These are phyloP conservation scores for Pholiota microspora DNA, from an alignment of 768 basidiomycete species.

Conservation along the genomic window DNA sequence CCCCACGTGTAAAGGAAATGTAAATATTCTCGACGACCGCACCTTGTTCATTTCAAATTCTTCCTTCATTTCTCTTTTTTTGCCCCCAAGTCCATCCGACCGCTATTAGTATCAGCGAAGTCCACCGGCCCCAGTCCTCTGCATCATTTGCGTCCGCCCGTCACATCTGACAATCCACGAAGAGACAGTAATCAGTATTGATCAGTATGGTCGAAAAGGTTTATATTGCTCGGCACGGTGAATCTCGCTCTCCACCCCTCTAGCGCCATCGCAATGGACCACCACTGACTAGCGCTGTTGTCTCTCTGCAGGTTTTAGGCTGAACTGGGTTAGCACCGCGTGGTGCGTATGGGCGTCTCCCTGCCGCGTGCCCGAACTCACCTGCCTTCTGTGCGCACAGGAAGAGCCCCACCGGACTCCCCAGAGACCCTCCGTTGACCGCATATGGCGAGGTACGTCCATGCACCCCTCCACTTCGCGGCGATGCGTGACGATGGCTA, in stretches of 20 bases:
- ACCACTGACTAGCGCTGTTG: neutral
- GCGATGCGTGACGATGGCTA: slow-evolving; percentile 1
- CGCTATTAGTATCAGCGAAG: slow-evolving; percentile 17
- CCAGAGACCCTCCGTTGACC: slow-evolving; percentile 73
- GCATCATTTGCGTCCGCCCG: neutral
- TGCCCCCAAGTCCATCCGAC: slow-evolving; percentile 6
- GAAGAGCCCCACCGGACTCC: slow-evolving; percentile 63
- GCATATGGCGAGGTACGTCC: slow-evolving; percentile 60
- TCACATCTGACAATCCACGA: neutral
- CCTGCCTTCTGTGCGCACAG: slow-evolving; percentile 29
- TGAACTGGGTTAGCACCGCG: slow-evolving; percentile 66
- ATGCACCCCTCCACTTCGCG: neutral
- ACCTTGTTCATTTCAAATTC: slow-evolving; percentile 8
- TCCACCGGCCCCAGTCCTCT: neutral
- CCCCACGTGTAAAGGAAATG: slow-evolving; percentile 20
- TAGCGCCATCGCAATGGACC: neutral
- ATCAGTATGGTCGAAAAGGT: slow-evolving; percentile 54
- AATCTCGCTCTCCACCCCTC: slow-evolving; percentile 5
- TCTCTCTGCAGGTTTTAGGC: slow-evolving; percentile 56
- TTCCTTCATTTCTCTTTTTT: slow-evolving; percentile 6
- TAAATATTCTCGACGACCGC: slow-evolving; percentile 11
- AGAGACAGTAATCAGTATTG: neutral
- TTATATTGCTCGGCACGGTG: slow-evolving; percentile 70
- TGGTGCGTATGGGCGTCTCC: slow-evolving; percentile 47
- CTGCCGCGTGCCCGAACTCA: slow-evolving; percentile 1